Conservation (phyloP, 495 filamentous ascomycete genomes). For the Talaromyces stipitatus region DNA sequence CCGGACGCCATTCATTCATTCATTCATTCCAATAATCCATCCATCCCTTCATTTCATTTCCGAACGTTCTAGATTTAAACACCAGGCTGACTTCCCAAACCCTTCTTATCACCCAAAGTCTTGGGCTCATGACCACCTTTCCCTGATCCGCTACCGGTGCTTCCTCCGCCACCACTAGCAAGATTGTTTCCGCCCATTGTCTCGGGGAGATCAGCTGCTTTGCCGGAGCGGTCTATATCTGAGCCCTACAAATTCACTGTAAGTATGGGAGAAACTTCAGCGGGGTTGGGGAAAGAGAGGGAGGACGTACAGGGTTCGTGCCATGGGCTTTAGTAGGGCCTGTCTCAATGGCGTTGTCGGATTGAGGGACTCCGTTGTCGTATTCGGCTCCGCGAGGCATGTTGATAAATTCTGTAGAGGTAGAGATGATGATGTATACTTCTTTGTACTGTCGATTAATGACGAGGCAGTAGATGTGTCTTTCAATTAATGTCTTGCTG, state of each 20-base stretch:
- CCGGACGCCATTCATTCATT: not conserved
- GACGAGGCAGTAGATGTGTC: not conserved
- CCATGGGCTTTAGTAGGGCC: constrained; percentile 38
- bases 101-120: constrained; percentile 31
- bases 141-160: constrained; percentile 20
- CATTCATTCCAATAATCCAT: not conserved
- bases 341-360: constrained; percentile 43
- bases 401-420: constrained; percentile 8
- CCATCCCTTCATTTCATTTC: not conserved
- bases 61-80: too few species aligned
- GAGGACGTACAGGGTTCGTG: constrained; percentile 25
- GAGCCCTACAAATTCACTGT: constrained; percentile 16
- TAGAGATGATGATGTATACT: not conserved
- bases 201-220: constrained; percentile 36
- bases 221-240: constrained; percentile 32
- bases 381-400: constrained; percentile 47
- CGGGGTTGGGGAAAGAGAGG: not conserved
- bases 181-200: constrained; percentile 22
- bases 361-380: constrained; percentile 39
- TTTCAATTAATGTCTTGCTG: too few species aligned
- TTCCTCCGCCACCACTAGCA: constrained; percentile 16
- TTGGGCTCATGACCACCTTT: constrained; percentile 39
- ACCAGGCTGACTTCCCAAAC: constrained; percentile 18
- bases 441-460: not conserved
- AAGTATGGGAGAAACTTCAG: not conserved